These are phyloP conservation scores for Tuber microsphaerosporum DNA, from an alignment of 495 filamentous ascomycete species.

Conservation along the genomic window DNA sequence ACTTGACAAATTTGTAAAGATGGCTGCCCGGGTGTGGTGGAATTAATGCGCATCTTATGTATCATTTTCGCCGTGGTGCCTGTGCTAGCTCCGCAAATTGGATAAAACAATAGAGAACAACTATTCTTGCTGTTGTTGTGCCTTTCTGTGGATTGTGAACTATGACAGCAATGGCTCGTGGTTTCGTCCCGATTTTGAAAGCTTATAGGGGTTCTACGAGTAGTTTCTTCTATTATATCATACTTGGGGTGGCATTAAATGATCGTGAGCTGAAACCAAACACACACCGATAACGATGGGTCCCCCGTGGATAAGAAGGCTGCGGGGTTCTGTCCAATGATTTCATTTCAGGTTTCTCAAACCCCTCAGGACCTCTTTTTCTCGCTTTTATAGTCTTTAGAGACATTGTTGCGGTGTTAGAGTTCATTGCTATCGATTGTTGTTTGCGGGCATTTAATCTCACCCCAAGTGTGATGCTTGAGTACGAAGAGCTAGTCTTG, in stretches of 20 bases:
- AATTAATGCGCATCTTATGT: conserved; percentile 1
- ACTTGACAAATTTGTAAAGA: conserved; percentile 84
- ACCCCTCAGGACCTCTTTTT: no score
- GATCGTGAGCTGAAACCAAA: no score
- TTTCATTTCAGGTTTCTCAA: no score
- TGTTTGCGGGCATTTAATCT: no score
- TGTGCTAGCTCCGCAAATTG: background rate
- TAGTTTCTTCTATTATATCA: background rate
- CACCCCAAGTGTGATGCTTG: no score
- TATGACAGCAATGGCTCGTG: background rate
- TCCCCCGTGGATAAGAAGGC: no score
- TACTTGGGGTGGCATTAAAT: no score
- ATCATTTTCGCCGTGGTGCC: background rate
- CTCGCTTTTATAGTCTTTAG: no score
- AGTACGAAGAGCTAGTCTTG: background rate
- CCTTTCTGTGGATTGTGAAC: background rate
- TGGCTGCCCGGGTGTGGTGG: background rate
- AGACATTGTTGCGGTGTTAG: no score
- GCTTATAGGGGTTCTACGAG: background rate
- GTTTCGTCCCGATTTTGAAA: background rate
- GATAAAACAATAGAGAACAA: background rate
- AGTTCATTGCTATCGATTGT: no score
- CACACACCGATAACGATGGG: no score
- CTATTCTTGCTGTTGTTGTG: background rate
- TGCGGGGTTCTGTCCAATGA: no score